Evolutionary conservation across 106 monocot genomes (phyloP).

Genomic region (Allium sativum): DNA sequence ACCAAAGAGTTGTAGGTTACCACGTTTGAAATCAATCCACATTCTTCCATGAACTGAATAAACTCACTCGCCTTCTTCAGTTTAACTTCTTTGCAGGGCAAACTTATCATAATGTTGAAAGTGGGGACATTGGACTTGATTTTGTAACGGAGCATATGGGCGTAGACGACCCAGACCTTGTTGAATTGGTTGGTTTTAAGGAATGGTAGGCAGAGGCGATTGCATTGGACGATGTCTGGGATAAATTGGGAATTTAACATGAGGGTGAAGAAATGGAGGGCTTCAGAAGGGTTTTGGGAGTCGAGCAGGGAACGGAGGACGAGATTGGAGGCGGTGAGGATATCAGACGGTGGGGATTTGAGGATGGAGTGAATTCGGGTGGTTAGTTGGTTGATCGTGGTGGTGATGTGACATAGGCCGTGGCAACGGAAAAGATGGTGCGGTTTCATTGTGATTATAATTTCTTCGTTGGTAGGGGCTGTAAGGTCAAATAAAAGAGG

Average conservation of each 20-base stretch:
- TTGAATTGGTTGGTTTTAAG: neutral
- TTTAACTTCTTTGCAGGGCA: conserved; percentile 64
- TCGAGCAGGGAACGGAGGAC: conserved; percentile 1
- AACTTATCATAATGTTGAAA: conserved; percentile 86
- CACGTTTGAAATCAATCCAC: conserved; percentile 35
- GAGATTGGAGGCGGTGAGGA: conserved; percentile 5
- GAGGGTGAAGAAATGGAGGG: conserved; percentile 5
- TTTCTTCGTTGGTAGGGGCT: too few species aligned
- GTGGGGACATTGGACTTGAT: conserved; percentile 50
- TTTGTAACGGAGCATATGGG: conserved; percentile 65
- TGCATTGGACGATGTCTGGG: neutral
- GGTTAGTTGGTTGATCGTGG: neutral
- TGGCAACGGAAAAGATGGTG: neutral
- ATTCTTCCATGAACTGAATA: conserved; percentile 52
- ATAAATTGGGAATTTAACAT: neutral
- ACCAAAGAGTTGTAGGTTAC: conserved; percentile 79
- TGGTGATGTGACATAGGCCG: neutral
- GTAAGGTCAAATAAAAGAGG: too few species aligned
- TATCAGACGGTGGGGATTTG: neutral
- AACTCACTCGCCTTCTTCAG: conserved; percentile 56
- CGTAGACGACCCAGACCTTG: conserved; percentile 26
- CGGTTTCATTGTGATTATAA: too few species aligned
- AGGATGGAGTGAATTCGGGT: conserved; percentile 1
- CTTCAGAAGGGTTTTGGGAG: neutral
- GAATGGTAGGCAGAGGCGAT: neutral